phyloP scores from a whole-genome alignment of 2,329 filamentous ascomycete genomes.

The Fusarium zealandicum region DNA sequence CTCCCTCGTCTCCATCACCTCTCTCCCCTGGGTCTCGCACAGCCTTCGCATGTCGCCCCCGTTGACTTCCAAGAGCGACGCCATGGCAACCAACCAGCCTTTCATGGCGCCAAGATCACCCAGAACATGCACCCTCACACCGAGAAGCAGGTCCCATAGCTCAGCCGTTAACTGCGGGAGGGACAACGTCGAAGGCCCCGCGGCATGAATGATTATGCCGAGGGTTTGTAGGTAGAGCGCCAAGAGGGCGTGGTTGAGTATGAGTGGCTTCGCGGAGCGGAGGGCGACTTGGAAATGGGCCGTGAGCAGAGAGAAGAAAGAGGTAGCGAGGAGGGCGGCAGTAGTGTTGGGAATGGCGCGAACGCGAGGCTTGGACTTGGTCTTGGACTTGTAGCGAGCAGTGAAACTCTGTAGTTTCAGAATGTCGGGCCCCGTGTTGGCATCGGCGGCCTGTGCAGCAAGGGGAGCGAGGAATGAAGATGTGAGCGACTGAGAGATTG shows the following conservation, averaged over 20 bases:
- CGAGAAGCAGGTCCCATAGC: constrained; percentile 81
- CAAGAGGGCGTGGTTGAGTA: constrained; percentile 78
- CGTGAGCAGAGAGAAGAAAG: constrained; percentile 87
- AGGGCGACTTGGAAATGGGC: constrained; percentile 77
- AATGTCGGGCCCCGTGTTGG: constrained; percentile 77
- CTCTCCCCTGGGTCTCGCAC: constrained; percentile 75
- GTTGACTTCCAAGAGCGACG: constrained; percentile 85
- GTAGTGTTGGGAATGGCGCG: constrained; percentile 77
- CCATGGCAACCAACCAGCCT: constrained; percentile 78
- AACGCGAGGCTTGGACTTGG: constrained; percentile 49
- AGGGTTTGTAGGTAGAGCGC: constrained; percentile 86
- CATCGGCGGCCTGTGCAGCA: constrained; percentile 81
- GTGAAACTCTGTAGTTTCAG: constrained; percentile 92
- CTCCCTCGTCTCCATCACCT: constrained; percentile 84
- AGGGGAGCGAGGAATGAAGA: constrained; percentile 80
- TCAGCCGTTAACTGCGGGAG: constrained; percentile 84
- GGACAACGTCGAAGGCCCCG: constrained; percentile 78
- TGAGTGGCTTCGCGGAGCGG: constrained; percentile 60
- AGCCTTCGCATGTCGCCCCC: constrained; percentile 73
- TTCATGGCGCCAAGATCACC: constrained; percentile 73
- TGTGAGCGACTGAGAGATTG: constrained; percentile 71
- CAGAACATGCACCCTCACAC: constrained; percentile 65
- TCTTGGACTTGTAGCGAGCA: constrained; percentile 55
- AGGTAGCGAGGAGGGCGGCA: constrained; percentile 74
- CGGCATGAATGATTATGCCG: constrained; percentile 80